Base-by-base conservation (phyloP, 1,284 basidiomycete species). In the Tilletia setariae region DNA sequence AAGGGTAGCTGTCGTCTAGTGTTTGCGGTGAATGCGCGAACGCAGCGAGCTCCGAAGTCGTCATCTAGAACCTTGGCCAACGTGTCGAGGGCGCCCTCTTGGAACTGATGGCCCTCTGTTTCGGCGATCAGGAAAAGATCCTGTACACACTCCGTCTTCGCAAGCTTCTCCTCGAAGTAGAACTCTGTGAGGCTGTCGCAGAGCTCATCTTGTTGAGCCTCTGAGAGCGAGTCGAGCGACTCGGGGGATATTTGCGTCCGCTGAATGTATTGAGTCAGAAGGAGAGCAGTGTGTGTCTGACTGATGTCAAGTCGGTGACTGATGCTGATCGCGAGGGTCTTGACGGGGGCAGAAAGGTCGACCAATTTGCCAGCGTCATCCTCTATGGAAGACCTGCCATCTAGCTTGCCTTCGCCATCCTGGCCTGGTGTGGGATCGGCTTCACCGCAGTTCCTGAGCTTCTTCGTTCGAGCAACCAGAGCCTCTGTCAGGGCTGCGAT, bases 21-120 rank as follows among this genome's bases (percentile, higher is more conserved):
- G 13, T 19, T 35, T 6, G 56, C 56, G 4, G 56, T 35, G 56
- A 35, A 61, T 13, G 56, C n/a, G 2, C 56, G 56, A 13, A 61
- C 28, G 56, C 56, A 61, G 30, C 56, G 56, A 19, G 56, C 56
- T 11, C 56, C 56, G 35, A 61, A 61, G 56, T 30, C 56, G 56
- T 32, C 56, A 21, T 61, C 28, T 16, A 61, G 25, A 2, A 61
- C 19, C 32, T 32, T 35, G 28, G 56, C 28, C 15, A 61, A 15
- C 16, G 35, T 61, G 1, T 40, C 28, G 15, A 61, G 32, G 23
- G 56, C 56, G 9, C 15, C 28, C 4, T 61, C 56, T 61, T 35
- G 56, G 32, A 61, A 61, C 30, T 15, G 13, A 21, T 61, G 56
- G 6, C 32, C 30, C 13, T 61, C 56, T 32, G 56, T 35, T 30